Percentiles rank a stretch among this genome's conserved stretches.
phyloP scores from a whole-genome alignment of 2,329 filamentous ascomycete genomes.

The Talaromyces atroroseus region DNA sequence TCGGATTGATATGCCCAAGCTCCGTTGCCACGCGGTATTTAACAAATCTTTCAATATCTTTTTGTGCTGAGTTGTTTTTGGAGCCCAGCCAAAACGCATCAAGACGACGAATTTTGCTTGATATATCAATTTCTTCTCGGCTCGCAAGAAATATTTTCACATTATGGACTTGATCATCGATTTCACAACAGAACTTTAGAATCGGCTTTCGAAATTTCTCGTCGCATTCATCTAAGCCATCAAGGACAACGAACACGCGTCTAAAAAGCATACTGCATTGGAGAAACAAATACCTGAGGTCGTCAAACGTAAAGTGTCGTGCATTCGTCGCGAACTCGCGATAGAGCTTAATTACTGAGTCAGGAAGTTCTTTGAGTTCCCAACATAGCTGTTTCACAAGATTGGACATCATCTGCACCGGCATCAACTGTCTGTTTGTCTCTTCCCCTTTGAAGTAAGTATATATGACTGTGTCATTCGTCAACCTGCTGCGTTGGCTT shows the following conservation, averaged over 20 bases:
- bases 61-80: not conserved
- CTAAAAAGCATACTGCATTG: constrained; percentile 3
- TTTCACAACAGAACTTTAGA: not conserved
- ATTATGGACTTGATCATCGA: not conserved
- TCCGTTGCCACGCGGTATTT: constrained; percentile 9
- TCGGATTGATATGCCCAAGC: constrained; percentile 5
- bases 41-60: constrained; percentile 8
- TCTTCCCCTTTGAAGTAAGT: constrained; percentile 13
- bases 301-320: constrained; percentile 2
- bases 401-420: constrained; percentile 7
- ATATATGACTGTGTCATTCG: constrained; percentile 6
- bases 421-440: not conserved
- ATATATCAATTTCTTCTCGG: constrained; percentile 8
- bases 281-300: constrained; percentile 4
- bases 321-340: constrained; percentile 1
- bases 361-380: constrained; percentile 3
- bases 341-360: not conserved
- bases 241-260: constrained; percentile 8
- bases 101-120: not conserved
- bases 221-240: constrained; percentile 13
- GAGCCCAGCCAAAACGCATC: not conserved
- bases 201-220: constrained; percentile 6
- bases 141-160: constrained; percentile 12
- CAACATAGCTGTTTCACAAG: constrained; percentile 14
- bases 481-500: not conserved